Evolutionary conservation across 2,329 filamentous ascomycete species (phyloP).

Genomic region (Exutisphaerella laricina): DNA sequence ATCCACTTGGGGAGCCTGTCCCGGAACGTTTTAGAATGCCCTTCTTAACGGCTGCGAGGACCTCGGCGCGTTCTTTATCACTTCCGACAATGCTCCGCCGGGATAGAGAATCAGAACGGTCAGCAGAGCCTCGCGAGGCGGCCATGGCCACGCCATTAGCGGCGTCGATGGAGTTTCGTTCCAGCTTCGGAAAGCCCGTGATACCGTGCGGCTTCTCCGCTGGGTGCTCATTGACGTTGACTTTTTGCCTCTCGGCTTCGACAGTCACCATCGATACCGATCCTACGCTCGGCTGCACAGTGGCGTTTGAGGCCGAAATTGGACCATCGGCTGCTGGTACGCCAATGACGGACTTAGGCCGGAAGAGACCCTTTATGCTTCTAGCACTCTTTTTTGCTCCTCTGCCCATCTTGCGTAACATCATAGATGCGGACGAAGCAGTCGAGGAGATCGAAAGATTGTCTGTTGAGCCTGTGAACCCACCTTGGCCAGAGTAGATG

Average conservation of each 20-base stretch:
- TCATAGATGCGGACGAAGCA: constrained; percentile 81
- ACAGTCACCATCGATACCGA: constrained; percentile 93
- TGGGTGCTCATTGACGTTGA: constrained; percentile 69
- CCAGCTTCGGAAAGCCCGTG: constrained; percentile 77
- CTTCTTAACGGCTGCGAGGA: constrained; percentile 86
- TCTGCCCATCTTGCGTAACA: constrained; percentile 98
- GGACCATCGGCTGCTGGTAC: constrained; percentile 65
- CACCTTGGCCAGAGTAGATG: constrained; percentile 83
- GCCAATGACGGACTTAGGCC: constrained; percentile 86
- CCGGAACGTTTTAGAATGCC: constrained; percentile 84
- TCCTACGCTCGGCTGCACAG: constrained; percentile 58
- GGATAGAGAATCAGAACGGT: constrained; percentile 54
- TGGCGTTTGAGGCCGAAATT: constrained; percentile 43
- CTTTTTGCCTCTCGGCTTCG: constrained; percentile 80
- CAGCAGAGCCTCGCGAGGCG: constrained; percentile 39
- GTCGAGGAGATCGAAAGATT: constrained; percentile 89
- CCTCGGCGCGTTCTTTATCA: constrained; percentile 83
- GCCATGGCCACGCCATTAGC: constrained; percentile 33
- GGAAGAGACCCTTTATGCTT: constrained; percentile 88
- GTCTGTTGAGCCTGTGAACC: constrained; percentile 86
- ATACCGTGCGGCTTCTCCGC: constrained; percentile 63
- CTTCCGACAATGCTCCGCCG: constrained; percentile 88
- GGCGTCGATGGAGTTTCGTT: constrained; percentile 73
- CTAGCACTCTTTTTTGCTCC: constrained; percentile 94
- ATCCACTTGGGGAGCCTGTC: constrained; percentile 59